Evolutionary conservation across 495 filamentous ascomycete species (phyloP).

Genomic region (Penicillium nucicola): DNA sequence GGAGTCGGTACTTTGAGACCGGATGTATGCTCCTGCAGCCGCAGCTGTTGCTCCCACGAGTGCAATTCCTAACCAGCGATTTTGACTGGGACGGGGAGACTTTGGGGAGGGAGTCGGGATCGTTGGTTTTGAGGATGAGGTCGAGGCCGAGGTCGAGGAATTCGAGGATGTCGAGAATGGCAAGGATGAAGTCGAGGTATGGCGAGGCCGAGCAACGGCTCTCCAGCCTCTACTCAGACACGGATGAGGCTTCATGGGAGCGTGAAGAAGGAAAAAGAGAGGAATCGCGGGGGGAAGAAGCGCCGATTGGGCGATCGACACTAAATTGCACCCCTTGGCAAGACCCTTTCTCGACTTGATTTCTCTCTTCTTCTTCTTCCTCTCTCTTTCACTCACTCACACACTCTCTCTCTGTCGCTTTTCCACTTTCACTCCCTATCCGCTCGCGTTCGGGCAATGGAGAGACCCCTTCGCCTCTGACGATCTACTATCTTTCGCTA

Average conservation of each 20-base stretch:
- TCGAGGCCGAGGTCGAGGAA: neutral
- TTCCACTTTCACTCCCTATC: too few relatives aligned
- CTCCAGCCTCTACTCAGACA: conserved; percentile 8
- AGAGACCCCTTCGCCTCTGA: conserved; percentile 15
- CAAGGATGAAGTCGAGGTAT: neutral
- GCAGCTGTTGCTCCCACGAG: conserved; percentile 34
- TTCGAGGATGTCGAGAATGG: neutral
- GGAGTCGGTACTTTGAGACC: conserved; percentile 23
- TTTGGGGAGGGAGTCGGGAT: conserved; percentile 7
- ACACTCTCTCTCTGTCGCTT: too few relatives aligned
- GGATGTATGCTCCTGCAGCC: conserved; percentile 36
- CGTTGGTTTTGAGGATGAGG: neutral
- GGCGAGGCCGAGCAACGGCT: conserved; percentile 10
- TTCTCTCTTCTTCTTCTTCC: neutral
- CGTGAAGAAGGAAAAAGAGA: conserved; percentile 2
- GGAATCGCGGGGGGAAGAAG: conserved; percentile 14
- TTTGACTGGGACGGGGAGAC: neutral
- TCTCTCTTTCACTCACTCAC: neutral
- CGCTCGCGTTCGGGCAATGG: conserved; percentile 17
- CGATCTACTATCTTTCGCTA: conserved; percentile 2
- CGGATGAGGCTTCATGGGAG: conserved; percentile 27
- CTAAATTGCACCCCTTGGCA: conserved; percentile 16
- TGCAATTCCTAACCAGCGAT: conserved; percentile 34
- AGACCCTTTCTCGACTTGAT: neutral
- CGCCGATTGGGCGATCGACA: conserved; percentile 29